Percentiles rank a stretch among this genome's conserved stretches.
Evolutionary conservation across 768 basidiomycete genomes (phyloP).

Genomic region (Vararia minispora): DNA sequence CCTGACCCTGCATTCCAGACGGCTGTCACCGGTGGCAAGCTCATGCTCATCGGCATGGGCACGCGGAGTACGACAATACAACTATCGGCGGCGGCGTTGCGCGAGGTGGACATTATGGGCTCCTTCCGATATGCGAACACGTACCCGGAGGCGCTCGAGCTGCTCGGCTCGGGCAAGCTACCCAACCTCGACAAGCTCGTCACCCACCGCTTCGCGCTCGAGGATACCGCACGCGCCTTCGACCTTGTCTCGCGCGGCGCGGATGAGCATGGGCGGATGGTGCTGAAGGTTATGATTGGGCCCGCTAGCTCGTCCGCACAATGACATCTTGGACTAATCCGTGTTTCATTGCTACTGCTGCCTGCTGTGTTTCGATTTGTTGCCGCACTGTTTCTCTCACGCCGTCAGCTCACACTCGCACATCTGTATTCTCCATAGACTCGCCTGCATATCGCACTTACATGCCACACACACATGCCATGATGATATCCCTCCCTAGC

Average conservation of each 20-base stretch:
- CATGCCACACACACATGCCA: no score
- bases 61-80: conserved; percentile 73
- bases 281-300: conserved; percentile 84
- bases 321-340: no score
- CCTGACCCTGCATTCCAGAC: conserved; percentile 36
- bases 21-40: conserved; percentile 76
- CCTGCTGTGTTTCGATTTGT: no score
- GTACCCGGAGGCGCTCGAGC: conserved; percentile 73
- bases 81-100: conserved; percentile 68
- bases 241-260: conserved; percentile 67
- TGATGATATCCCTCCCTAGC: no score
- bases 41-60: conserved; percentile 96
- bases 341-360: no score
- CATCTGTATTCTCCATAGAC: no score
- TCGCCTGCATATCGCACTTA: no score
- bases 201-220: conserved; percentile 63
- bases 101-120: conserved; percentile 89
- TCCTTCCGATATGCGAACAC: conserved; percentile 89
- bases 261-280: conserved; percentile 71
- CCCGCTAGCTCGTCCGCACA: conserved; percentile 12
- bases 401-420: no score
- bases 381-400: no score
- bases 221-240: conserved; percentile 64
- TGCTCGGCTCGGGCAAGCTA: conserved; percentile 54
- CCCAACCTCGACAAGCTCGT: conserved; percentile 61